Evolutionary conservation across 257 asterid genomes (phyloP).

Genomic region (Penstemon eatonii): DNA sequence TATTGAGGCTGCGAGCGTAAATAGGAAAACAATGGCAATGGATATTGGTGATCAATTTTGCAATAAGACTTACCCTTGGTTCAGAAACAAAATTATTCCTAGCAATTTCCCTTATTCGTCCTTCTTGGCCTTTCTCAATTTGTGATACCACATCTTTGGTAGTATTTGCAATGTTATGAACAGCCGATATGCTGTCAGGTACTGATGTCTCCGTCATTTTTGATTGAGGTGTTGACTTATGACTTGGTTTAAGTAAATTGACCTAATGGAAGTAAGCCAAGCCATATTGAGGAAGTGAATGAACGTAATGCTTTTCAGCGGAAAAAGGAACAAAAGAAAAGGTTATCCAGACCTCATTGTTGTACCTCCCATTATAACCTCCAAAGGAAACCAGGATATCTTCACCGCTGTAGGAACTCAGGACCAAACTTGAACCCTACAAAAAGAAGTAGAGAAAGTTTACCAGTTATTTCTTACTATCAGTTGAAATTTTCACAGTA

Average conservation of each 20-base stretch:
- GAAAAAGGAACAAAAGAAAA: slow-evolving; percentile 16
- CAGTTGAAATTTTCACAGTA: slow-evolving; percentile 2
- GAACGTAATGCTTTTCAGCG: slow-evolving; percentile 16
- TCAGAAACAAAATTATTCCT: slow-evolving; percentile 57
- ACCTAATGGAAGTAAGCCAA: slow-evolving; percentile 52
- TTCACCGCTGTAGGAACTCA: slow-evolving; percentile 75
- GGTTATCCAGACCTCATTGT: slow-evolving; percentile 72
- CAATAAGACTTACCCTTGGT: slow-evolving; percentile 50
- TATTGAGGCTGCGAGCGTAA: neutral
- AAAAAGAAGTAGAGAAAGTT: slow-evolving; percentile 24
- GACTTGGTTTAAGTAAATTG: slow-evolving; percentile 92
- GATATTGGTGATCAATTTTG: slow-evolving; percentile 11
- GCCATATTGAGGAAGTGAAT: slow-evolving; percentile 27
- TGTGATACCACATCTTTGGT: slow-evolving; percentile 86
- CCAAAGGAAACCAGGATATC: slow-evolving; percentile 94
- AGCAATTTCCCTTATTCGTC: slow-evolving; percentile 71
- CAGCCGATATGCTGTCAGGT: slow-evolving; percentile 89
- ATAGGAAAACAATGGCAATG: slow-evolving; percentile 7
- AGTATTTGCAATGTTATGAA: slow-evolving; percentile 76
- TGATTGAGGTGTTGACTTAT: slow-evolving; percentile 77
- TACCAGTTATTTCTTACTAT: slow-evolving; percentile 15
- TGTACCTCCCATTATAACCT: slow-evolving; percentile 96
- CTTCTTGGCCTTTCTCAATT: slow-evolving; percentile 75
- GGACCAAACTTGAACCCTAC: slow-evolving; percentile 90
- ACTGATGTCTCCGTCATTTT: slow-evolving; percentile 68